A percentile compares a stretch with the other conserved stretches of the same genome.
These are phyloP conservation scores for Pythium phragmitis DNA, from an alignment of 352 stramenopile species.

Conservation along the genomic window DNA sequence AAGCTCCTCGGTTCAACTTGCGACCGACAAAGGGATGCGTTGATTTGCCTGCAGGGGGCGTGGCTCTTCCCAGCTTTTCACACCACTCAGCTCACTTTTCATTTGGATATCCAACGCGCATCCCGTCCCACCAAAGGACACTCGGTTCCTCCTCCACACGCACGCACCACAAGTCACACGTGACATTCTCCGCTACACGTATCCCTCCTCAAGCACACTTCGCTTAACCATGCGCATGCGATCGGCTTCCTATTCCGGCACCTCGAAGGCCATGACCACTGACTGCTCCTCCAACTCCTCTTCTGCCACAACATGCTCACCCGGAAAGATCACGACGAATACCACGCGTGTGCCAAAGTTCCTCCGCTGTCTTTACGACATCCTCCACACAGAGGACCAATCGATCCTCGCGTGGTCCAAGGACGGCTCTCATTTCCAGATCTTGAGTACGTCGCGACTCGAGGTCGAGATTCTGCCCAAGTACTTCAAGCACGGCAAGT, in stretches of 20 bases:
- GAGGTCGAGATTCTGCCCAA: conserved; percentile 81
- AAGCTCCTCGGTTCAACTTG: conserved; percentile 25
- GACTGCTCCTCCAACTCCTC: background rate
- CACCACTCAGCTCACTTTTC: conserved; percentile 26
- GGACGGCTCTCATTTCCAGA: conserved; percentile 69
- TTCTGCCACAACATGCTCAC: background rate
- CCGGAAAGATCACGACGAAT: conserved; percentile 15
- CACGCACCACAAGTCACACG: conserved; percentile 11
- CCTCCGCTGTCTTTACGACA: conserved; percentile 73
- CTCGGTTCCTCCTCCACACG: background rate
- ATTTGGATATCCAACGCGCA: conserved; percentile 23
- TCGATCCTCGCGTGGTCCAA: conserved; percentile 68
- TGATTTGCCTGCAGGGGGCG: conserved; percentile 22
- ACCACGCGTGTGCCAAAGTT: conserved; percentile 74
- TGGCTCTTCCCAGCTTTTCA: conserved; percentile 34
- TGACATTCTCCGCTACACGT: background rate
- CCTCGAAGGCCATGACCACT: conserved; percentile 1
- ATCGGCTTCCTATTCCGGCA: conserved; percentile 23
- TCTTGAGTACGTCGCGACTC: conserved; percentile 59
- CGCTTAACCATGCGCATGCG: conserved; percentile 29
- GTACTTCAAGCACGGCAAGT: conserved; percentile 95
- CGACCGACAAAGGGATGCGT: conserved; percentile 25
- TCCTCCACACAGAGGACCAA: conserved; percentile 70
- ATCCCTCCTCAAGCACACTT: background rate
- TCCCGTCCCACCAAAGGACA: conserved; percentile 29